A percentile compares a stretch with the other conserved stretches of the same genome.
Conservation (phyloP, 257 asterid genomes). For the Nicotiana benthamiana region DNA sequence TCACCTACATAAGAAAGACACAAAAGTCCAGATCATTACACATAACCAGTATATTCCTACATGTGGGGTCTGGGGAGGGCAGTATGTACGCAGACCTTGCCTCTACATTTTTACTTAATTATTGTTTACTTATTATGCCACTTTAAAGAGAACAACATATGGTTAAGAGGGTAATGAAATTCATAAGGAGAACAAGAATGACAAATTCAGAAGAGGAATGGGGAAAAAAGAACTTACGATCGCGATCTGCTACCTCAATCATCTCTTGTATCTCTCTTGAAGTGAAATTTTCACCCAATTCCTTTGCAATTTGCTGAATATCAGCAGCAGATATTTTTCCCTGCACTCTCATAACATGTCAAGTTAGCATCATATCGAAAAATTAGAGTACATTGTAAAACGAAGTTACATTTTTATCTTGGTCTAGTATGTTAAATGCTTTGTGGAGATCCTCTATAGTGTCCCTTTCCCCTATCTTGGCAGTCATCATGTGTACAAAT, state of each 20-base stretch:
- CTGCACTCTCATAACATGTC: conserved; percentile 27
- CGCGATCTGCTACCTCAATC: conserved; percentile 92
- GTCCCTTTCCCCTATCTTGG: conserved; percentile 92
- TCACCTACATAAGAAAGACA: conserved; percentile 43
- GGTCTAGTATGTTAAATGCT: conserved; percentile 84
- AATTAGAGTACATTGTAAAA: background rate
- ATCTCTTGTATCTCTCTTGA: conserved; percentile 80
- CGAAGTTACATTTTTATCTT: conserved; percentile 64
- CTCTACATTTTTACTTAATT: background rate
- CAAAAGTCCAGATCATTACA: background rate
- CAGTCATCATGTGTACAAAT: conserved; percentile 91
- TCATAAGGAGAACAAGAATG: background rate
- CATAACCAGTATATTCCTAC: no score
- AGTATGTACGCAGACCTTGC: no score
- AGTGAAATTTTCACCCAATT: conserved; percentile 70
- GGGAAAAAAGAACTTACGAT: conserved; percentile 51
- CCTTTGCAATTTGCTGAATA: conserved; percentile 73
- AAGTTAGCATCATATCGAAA: background rate
- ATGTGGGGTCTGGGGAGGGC: no score
- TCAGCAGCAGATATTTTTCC: conserved; percentile 84
- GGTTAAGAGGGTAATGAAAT: background rate
- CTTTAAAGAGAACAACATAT: background rate
- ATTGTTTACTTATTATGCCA: background rate
- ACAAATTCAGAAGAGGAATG: background rate
- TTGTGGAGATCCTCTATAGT: conserved; percentile 75